Percentiles rank a stretch among this genome's conserved stretches.
phyloP scores from a whole-genome alignment of 768 basidiomycete genomes.

The Trametes maxima region DNA sequence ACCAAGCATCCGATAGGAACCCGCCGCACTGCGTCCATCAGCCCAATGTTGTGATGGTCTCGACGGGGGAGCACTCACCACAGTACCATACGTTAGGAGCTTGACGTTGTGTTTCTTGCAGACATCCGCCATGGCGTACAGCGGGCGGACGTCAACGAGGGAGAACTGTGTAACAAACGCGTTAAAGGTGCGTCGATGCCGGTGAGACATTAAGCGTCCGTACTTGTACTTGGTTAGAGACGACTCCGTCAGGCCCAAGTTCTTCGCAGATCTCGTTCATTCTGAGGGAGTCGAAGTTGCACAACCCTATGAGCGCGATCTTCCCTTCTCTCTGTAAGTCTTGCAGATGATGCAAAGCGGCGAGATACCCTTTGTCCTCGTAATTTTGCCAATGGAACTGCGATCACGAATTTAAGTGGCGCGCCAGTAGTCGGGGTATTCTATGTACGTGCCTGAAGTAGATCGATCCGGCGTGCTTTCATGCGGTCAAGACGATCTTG shows the following conservation, averaged over 20 bases:
- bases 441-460: slow-evolving; percentile 59
- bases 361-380: slow-evolving; percentile 49
- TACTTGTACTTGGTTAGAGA: slow-evolving; percentile 86
- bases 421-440: too few relatives aligned
- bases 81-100: slow-evolving; percentile 78
- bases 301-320: slow-evolving; percentile 70
- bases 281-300: slow-evolving; percentile 77
- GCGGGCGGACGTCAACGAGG: slow-evolving; percentile 74
- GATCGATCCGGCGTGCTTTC: slow-evolving; percentile 59
- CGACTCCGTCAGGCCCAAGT: slow-evolving; percentile 68
- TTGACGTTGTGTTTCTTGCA: slow-evolving; percentile 74
- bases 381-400: slow-evolving; percentile 86
- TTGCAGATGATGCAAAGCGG: slow-evolving; percentile 52
- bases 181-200: too few relatives aligned
- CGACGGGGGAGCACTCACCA: slow-evolving; percentile 49
- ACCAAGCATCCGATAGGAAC: slow-evolving; percentile 78
- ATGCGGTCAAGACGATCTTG: slow-evolving; percentile 73
- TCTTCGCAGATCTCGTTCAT: slow-evolving; percentile 82
- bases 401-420: background rate
- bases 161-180: too few relatives aligned
- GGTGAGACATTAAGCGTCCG: too few relatives aligned
- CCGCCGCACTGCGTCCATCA: slow-evolving; percentile 68
- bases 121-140: slow-evolving; percentile 76
- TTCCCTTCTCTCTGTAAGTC: slow-evolving; percentile 61
- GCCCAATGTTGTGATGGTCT: background rate